Conservation (phyloP, 192 early-diverging fungal species). For the Coemansia brasiliensis region DNA sequence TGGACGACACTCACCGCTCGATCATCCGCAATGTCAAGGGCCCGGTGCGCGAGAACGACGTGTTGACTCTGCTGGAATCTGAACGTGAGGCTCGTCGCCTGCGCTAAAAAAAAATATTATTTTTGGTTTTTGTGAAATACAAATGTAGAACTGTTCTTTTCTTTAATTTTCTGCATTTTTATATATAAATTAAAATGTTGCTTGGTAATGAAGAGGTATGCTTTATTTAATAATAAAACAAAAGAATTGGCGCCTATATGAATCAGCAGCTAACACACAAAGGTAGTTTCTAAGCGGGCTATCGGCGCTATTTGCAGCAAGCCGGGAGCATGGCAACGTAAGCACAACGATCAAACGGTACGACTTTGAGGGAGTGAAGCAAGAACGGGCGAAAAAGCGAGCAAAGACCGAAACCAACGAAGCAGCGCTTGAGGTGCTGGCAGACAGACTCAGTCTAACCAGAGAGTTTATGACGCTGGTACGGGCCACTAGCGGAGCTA, state of each 20-base stretch:
- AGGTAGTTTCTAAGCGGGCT: slow-evolving; percentile 48
- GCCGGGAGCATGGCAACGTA: slow-evolving; percentile 39
- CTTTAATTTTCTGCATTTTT: not conserved
- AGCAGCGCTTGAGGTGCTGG: slow-evolving; percentile 32
- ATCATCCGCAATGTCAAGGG: slow-evolving; percentile 99
- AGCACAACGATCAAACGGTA: slow-evolving; percentile 40
- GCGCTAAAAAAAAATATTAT: slow-evolving; percentile 73
- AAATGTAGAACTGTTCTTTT: not conserved
- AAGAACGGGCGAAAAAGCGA: slow-evolving; percentile 42
- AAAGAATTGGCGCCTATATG: no score
- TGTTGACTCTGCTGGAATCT: slow-evolving; percentile 96
- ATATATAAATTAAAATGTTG: slow-evolving; percentile 25
- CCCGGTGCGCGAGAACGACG: slow-evolving; percentile 96
- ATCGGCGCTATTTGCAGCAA: slow-evolving; percentile 31
- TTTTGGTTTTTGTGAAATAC: not conserved
- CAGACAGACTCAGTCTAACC: slow-evolving; percentile 33
- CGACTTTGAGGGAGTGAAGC: slow-evolving; percentile 35
- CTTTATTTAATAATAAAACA: no score
- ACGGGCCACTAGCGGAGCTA: slow-evolving; percentile 36
- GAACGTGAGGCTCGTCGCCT: slow-evolving; percentile 99
- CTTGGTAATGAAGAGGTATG: slow-evolving; percentile 37
- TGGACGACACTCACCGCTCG: slow-evolving; percentile 92
- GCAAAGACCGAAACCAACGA: slow-evolving; percentile 13
- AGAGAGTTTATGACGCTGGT: slow-evolving; percentile 45
- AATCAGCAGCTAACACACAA: not conserved